Percentiles rank a stretch among this genome's conserved stretches.
Conservation (phyloP, 495 filamentous ascomycete genomes). For the Hypoxylon fragiforme region DNA sequence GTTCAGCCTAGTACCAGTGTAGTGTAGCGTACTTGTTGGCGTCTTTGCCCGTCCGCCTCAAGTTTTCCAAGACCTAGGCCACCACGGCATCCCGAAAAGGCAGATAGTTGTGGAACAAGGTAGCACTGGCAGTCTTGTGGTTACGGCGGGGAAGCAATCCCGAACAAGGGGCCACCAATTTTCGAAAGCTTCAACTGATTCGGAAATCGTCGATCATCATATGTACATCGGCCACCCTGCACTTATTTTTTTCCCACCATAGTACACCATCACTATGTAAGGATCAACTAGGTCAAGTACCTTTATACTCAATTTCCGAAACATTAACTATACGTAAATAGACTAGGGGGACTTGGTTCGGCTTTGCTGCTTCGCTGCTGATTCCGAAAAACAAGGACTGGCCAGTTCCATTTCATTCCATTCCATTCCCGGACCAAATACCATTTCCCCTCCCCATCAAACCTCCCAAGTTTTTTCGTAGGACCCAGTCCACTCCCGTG, state of each 20-base stretch:
- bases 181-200: slow-evolving; percentile 5
- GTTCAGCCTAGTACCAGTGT: no score
- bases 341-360: slow-evolving; percentile 14
- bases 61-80: no score
- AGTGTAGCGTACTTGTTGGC: no score
- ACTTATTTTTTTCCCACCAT: no score
- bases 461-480: no score
- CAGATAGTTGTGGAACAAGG: slow-evolving; percentile 6
- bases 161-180: slow-evolving; percentile 3
- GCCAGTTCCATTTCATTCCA: background rate
- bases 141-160: slow-evolving; percentile 23
- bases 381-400: background rate
- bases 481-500: no score
- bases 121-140: slow-evolving; percentile 4
- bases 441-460: background rate
- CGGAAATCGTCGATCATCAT: slow-evolving; percentile 12
- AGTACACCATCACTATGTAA: slow-evolving; percentile 5
- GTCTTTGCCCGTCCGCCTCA: no score
- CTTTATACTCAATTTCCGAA: slow-evolving; percentile 15
- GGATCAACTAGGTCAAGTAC: slow-evolving; percentile 4
- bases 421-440: background rate
- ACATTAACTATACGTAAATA: slow-evolving; percentile 5
- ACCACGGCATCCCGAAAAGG: no score
- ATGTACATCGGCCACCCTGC: background rate
- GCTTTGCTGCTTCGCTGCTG: slow-evolving; percentile 11